These are phyloP conservation scores for Penicillium sp. DNA, from an alignment of 2,329 filamentous ascomycete genomes.

Conservation along the genomic window DNA sequence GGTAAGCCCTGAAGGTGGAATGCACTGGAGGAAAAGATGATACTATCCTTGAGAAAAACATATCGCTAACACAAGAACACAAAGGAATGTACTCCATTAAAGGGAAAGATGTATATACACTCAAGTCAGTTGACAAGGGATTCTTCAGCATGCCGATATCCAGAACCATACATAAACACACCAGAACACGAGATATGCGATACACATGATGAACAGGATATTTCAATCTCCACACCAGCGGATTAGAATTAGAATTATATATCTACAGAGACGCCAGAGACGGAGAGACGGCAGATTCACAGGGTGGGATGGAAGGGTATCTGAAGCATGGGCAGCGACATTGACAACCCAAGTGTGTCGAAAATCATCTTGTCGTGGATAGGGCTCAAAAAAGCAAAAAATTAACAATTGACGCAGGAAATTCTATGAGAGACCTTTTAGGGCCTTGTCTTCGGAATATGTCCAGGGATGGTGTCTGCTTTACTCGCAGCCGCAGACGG, in stretches of 20 bases:
- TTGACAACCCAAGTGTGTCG: not conserved
- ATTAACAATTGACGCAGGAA: not conserved
- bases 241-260: constrained; percentile 37
- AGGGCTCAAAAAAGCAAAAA: constrained; percentile 1
- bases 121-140: constrained; percentile 6
- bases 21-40: not conserved
- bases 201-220: constrained; percentile 13
- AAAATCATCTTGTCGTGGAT: constrained; percentile 21
- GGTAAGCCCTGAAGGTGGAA: not conserved
- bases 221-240: constrained; percentile 12
- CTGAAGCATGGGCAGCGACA: no score
- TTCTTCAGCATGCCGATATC: not conserved
- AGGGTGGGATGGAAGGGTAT: not conserved
- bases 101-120: constrained; percentile 16
- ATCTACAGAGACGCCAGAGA: constrained; percentile 29
- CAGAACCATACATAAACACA: not conserved
- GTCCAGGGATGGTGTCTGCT: not conserved
- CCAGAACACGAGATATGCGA: not conserved
- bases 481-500: constrained; percentile 26
- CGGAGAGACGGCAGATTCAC: constrained; percentile 19
- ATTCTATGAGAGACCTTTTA: not conserved
- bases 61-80: not conserved
- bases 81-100: constrained; percentile 34
- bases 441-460: not conserved
- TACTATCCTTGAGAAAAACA: no score